Percentiles rank a stretch among this genome's conserved stretches.
Conservation (phyloP, 495 filamentous ascomycete genomes). For the Podospora didyma region DNA sequence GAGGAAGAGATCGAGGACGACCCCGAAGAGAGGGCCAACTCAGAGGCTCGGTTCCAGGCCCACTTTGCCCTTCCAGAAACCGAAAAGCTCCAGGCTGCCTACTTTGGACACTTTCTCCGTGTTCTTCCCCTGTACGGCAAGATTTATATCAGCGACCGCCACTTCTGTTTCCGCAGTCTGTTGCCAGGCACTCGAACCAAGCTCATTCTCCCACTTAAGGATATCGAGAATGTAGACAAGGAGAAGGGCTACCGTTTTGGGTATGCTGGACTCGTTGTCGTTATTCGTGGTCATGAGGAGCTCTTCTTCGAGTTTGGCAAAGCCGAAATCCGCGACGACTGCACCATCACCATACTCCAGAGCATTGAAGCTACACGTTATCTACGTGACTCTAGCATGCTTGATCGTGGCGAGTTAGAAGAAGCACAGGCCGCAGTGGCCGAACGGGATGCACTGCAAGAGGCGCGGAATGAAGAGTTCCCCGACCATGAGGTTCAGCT, state of each 20-base stretch:
- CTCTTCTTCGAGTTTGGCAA: slow-evolving; percentile 91
- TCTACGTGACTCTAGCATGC: slow-evolving; percentile 64
- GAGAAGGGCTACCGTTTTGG: slow-evolving; percentile 93
- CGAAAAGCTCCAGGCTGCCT: slow-evolving; percentile 86
- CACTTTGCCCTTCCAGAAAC: slow-evolving; percentile 84
- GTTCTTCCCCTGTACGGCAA: slow-evolving; percentile 94
- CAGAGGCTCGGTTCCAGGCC: slow-evolving; percentile 73
- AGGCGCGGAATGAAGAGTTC: slow-evolving; percentile 64
- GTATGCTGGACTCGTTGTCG: slow-evolving; percentile 85
- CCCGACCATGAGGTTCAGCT: slow-evolving; percentile 55
- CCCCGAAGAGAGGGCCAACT: slow-evolving; percentile 57
- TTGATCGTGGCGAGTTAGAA: slow-evolving; percentile 64
- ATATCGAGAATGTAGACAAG: slow-evolving; percentile 91
- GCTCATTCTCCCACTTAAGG: slow-evolving; percentile 83
- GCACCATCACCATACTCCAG: slow-evolving; percentile 72
- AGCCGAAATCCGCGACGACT: slow-evolving; percentile 79
- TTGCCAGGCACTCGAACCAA: slow-evolving; percentile 89
- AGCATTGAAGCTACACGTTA: slow-evolving; percentile 69
- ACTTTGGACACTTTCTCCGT: slow-evolving; percentile 82
- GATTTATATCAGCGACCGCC: slow-evolving; percentile 87
- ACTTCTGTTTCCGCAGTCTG: slow-evolving; percentile 91
- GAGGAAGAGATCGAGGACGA: slow-evolving; percentile 54
- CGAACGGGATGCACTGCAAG: slow-evolving; percentile 77
- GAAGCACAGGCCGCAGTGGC: slow-evolving; percentile 73
- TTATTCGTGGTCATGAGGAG: slow-evolving; percentile 92